phyloP scores from a whole-genome alignment of 176 grass and related monocot species.

The Oryza australiensis region DNA sequence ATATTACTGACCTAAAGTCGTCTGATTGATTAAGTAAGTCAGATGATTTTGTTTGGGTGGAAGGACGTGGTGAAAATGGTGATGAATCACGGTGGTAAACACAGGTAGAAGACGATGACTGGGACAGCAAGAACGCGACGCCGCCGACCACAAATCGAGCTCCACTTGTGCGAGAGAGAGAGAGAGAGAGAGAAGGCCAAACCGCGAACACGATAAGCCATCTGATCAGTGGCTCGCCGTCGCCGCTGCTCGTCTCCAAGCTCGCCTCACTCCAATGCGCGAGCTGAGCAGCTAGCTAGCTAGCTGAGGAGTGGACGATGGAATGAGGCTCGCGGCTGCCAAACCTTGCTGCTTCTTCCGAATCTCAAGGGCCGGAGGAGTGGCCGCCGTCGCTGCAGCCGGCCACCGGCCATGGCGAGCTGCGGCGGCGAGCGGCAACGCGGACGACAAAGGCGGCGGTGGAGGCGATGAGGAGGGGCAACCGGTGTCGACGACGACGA shows the following conservation, averaged over 20 bases:
- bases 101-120: background rate
- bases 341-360: background rate
- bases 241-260: background rate
- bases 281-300: conserved; percentile 16
- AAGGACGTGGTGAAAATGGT: too few relatives aligned
- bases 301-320: conserved; percentile 21
- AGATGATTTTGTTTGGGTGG: too few relatives aligned
- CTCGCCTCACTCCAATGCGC: background rate
- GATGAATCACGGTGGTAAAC: too few relatives aligned
- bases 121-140: too few relatives aligned
- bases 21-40: too few relatives aligned
- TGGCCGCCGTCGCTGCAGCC: background rate
- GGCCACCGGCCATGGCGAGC: conserved; percentile 28
- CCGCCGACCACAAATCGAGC: background rate
- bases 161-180: background rate
- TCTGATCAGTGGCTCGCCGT: background rate
- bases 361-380: background rate
- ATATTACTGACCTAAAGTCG: too few relatives aligned
- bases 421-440: background rate
- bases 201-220: background rate
- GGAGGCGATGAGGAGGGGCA: background rate
- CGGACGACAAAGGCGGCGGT: background rate
- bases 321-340: conserved; percentile 39
- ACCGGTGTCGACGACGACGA: background rate
- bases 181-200: background rate